A percentile compares a stretch with the other conserved stretches of the same genome.
These are phyloP conservation scores for Craspedostauros australis DNA, from an alignment of 108 stramenopile species.

Conservation along the genomic window DNA sequence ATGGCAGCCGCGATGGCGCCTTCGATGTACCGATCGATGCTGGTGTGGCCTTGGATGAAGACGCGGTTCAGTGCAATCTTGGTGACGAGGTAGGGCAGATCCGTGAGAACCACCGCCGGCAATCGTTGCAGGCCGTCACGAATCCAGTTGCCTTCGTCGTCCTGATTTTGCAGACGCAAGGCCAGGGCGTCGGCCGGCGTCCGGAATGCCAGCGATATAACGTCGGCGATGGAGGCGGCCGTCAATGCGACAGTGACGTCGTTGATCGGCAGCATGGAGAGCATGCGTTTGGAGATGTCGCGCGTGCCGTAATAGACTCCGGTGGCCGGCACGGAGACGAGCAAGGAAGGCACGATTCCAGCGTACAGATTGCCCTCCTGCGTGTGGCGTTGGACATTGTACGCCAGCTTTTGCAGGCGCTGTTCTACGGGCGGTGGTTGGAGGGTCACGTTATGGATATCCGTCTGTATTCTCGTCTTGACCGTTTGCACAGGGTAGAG, in stretches of 20 bases:
- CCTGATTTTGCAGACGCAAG: constrained; percentile 55
- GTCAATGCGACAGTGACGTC: constrained; percentile 32
- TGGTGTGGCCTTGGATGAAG: constrained; percentile 50
- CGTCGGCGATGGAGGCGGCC: constrained; percentile 58
- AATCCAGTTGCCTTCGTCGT: constrained; percentile 50
- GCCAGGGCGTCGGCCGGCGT: constrained; percentile 72
- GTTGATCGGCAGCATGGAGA: constrained; percentile 28
- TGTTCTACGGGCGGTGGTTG: constrained; percentile 12
- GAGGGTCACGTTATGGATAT: constrained; percentile 17
- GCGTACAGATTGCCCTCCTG: constrained; percentile 67
- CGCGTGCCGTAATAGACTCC: constrained; percentile 75
- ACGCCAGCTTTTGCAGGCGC: constrained; percentile 27
- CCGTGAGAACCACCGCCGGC: constrained; percentile 48
- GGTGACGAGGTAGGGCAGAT: constrained; percentile 63
- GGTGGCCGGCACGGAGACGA: constrained; percentile 71
- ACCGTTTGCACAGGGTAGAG: constrained; percentile 71
- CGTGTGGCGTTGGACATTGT: constrained; percentile 35
- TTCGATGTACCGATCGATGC: constrained; percentile 59
- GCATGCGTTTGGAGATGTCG: constrained; percentile 55
- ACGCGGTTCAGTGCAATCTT: constrained; percentile 56
- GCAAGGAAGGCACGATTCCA: constrained; percentile 59
- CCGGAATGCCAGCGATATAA: constrained; percentile 55
- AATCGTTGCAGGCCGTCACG: constrained; percentile 52
- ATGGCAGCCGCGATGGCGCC: constrained; percentile 49
- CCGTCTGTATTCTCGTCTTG: constrained; percentile 66